Percentiles rank a stretch among this genome's conserved stretches.
phyloP scores from a whole-genome alignment of 2,329 filamentous ascomycete genomes.

The Thermothelomyces thermophilus region DNA sequence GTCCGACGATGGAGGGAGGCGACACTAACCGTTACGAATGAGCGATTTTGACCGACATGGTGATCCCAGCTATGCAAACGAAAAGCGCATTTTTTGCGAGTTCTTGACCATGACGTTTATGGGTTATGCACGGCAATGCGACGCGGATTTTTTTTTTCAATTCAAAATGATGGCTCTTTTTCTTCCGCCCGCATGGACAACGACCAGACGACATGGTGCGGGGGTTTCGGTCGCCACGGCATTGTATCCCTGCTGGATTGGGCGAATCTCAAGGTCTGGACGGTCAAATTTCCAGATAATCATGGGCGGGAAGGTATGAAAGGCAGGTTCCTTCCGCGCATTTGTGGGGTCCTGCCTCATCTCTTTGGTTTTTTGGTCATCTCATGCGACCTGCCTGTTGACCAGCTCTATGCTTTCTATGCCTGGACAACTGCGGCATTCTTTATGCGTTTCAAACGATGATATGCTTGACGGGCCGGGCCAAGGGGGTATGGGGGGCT shows the following conservation, averaged over 20 bases:
- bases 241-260: constrained; percentile 10
- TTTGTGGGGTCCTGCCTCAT: not conserved
- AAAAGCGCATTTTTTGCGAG: constrained; percentile 11
- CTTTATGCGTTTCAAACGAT: constrained; percentile 4
- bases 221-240: constrained; percentile 12
- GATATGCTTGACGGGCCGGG: constrained; percentile 12
- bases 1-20: not conserved
- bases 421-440: not conserved
- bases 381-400: constrained; percentile 3
- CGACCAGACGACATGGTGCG: constrained; percentile 4
- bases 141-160: constrained; percentile 9
- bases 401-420: not conserved
- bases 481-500: not conserved
- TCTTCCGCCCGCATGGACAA: not conserved
- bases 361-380: constrained; percentile 5
- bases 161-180: constrained; percentile 3
- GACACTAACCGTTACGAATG: not conserved
- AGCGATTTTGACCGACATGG: constrained; percentile 10
- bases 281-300: constrained; percentile 10
- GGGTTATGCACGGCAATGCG: constrained; percentile 17
- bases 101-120: constrained; percentile 19
- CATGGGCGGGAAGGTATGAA: constrained; percentile 11
- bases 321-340: not conserved
- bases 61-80: constrained; percentile 11
- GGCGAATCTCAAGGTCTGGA: constrained; percentile 11